Conservation (phyloP, 768 basidiomycete genomes). For the Sporobolomyces roseus region DNA sequence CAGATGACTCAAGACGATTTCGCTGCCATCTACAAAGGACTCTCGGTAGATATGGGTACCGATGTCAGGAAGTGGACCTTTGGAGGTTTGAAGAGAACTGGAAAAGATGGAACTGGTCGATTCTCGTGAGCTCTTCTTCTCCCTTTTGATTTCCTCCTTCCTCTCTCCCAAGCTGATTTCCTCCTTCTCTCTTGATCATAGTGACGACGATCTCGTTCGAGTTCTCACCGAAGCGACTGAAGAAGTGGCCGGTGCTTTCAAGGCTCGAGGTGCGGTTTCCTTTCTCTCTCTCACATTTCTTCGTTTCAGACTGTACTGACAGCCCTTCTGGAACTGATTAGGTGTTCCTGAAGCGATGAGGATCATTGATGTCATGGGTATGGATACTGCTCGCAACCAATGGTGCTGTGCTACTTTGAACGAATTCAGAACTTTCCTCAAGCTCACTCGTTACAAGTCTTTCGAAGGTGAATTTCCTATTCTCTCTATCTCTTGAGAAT, state of each 20-base stretch:
- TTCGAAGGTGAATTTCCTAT: conserved; percentile 9
- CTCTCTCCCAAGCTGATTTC: too few relatives aligned
- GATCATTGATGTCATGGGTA: conserved; percentile 27
- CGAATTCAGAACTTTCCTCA: conserved; percentile 30
- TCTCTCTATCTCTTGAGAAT: too few relatives aligned
- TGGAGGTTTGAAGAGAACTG: conserved; percentile 17
- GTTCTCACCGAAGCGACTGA: conserved; percentile 27
- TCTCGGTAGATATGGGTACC: conserved; percentile 3
- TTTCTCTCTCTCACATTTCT: not conserved
- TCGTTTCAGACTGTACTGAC: too few relatives aligned
- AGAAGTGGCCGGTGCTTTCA: conserved; percentile 28
- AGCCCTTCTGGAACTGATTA: not conserved
- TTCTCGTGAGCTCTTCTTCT: too few relatives aligned
- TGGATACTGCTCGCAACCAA: conserved; percentile 7
- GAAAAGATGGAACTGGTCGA: conserved; percentile 9
- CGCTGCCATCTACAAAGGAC: not conserved
- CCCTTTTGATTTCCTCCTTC: too few relatives aligned
- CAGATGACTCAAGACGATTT: conserved; percentile 28
- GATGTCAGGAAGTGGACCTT: conserved; percentile 19
- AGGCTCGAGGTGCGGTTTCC: conserved; percentile 15
- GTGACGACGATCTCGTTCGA: conserved; percentile 28
- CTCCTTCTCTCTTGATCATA: too few relatives aligned
- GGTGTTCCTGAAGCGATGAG: conserved; percentile 24
- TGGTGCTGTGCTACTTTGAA: conserved; percentile 54
- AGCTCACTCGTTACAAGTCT: conserved; percentile 12